Evolutionary conservation across 176 grass and related monocot genomes (phyloP).

Genomic region (Aegilops longissima): DNA sequence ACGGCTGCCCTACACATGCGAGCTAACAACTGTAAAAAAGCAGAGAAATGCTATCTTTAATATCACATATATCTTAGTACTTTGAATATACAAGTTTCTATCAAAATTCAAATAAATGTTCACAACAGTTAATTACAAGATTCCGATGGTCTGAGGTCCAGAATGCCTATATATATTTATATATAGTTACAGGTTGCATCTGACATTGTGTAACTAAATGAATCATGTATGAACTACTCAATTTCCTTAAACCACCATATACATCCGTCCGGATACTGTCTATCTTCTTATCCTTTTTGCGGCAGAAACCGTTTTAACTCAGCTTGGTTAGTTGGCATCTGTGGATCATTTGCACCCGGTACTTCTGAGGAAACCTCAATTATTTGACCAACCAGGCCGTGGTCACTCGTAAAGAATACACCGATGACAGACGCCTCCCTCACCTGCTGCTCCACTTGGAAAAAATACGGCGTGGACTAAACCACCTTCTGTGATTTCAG

Average conservation of each 20-base stretch:
- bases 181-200: constrained; percentile 32
- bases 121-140: background rate
- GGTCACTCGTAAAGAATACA: constrained; percentile 36
- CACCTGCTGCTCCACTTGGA: constrained; percentile 13
- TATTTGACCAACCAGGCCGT: background rate
- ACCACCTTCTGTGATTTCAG: constrained; percentile 27
- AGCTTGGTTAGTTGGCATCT: constrained; percentile 20
- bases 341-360: background rate
- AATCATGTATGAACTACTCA: constrained; percentile 1
- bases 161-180: background rate
- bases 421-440: background rate
- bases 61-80: too few relatives aligned
- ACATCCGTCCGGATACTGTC: background rate
- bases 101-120: constrained; percentile 21
- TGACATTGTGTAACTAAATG: background rate
- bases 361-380: background rate
- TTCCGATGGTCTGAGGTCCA: background rate
- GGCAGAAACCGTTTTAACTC: background rate
- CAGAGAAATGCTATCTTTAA: background rate
- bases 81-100: background rate
- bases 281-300: background rate
- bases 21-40: background rate
- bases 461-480: constrained; percentile 18
- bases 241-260: background rate
- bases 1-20: too few relatives aligned